Base-by-base conservation (phyloP, 441 rosid species). In the Codiaeum variegatum region DNA sequence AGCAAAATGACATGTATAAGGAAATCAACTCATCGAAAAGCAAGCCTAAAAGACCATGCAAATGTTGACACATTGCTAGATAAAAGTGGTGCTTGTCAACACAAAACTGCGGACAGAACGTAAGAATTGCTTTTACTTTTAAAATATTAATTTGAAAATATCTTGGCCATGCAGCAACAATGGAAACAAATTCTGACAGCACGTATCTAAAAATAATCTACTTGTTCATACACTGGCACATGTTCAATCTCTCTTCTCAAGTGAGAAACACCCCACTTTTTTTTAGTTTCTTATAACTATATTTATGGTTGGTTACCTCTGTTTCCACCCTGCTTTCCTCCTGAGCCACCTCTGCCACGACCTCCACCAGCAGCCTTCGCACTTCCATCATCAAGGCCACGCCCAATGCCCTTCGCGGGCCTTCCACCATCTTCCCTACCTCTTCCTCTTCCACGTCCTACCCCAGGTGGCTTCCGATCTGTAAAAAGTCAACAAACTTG, bases 381-480 rank as follows among this genome's bases (percentile, higher is more conserved):
- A 62, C 80, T 77, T 67, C 83, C 90, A 69, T 90, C 95, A 68
- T 90, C 95, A 32, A 90, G 81, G 18, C 95, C 90, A 75, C 89
- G 92, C 44, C 95, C 91, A 62, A 82, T 80, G 68, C 91, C 92
- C 78, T 81, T 88, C 40, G 84, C 70, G 64, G 79, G 87, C 79
- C 91, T 85, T 72, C 87, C 90, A 73, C 90, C 87, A 34, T 88
- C 92, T 71, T 86, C 92, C 81, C 92, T 83, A 34, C 94, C 92
- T 77, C 94, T 86, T 66, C 90, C 94, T 82, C 92, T 84, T 77
- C 94, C 94, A 52, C 91, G 92, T 24, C 92, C 94, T 0, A 90
- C 87, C 0, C 90, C 92, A 72, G 94, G 92, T 47, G 94, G 92
- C 78, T 66, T 90, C 67, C 92, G 87, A 80, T 90, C 94, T 90